Conservation (phyloP, 202 grass and related monocot species). For the Miscanthus sacchariflorus region DNA sequence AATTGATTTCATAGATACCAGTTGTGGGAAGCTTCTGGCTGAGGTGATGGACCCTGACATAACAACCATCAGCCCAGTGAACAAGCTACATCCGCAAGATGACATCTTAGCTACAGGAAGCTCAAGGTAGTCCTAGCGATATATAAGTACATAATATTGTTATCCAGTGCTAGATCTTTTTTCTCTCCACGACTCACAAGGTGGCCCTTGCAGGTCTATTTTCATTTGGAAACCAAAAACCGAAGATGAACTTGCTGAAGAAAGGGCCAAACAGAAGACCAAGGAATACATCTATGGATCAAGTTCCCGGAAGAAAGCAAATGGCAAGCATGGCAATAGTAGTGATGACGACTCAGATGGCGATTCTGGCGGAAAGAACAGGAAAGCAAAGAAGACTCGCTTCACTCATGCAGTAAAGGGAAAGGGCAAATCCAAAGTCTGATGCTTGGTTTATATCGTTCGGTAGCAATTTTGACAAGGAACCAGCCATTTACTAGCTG, state of each 20-base stretch:
- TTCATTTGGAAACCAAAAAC: constrained; percentile 90
- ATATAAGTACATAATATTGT: background rate
- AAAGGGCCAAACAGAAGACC: constrained; percentile 53
- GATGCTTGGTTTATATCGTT: constrained; percentile 8
- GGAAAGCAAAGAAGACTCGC: constrained; percentile 62
- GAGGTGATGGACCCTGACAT: constrained; percentile 88
- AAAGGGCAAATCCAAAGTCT: constrained; percentile 68
- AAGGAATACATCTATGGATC: constrained; percentile 79
- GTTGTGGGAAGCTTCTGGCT: constrained; percentile 80
- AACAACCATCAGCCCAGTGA: constrained; percentile 92
- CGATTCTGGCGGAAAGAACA: constrained; percentile 59
- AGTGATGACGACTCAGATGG: constrained; percentile 64
- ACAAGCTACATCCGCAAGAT: constrained; percentile 84
- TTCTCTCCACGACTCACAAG: background rate
- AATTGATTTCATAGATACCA: constrained; percentile 93
- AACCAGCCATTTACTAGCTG: background rate
- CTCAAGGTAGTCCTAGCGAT: constrained; percentile 63
- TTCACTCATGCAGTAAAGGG: constrained; percentile 58
- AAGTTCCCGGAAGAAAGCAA: constrained; percentile 56
- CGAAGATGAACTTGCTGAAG: constrained; percentile 39
- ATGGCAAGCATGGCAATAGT: constrained; percentile 63
- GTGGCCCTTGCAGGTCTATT: constrained; percentile 61
- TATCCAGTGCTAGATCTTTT: background rate
- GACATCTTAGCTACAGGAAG: constrained; percentile 71
- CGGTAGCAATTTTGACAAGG: constrained; percentile 29